Evolutionary conservation across 768 basidiomycete species (phyloP), one percentile per base, ranked within the genome.

Genomic region (Suillus lakei): DNA sequence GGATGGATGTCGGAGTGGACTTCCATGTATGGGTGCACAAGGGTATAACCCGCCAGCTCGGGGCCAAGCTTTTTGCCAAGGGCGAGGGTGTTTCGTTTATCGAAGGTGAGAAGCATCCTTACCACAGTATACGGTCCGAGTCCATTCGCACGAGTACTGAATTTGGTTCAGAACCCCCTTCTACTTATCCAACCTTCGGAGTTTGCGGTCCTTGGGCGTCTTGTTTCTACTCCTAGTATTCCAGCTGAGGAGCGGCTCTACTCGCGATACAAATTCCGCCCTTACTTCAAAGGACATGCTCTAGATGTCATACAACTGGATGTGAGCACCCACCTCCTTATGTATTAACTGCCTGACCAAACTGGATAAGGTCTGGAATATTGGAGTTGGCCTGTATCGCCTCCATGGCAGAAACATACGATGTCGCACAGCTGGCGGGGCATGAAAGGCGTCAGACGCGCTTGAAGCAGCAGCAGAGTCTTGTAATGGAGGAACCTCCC

Each of bases 11-110:
- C 7, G 89, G 86, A 6, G 74, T 89, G 26, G 88, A 91, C 70
- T 91, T 91, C 74, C 90, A 90, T 68, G 89, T 90, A 28, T 80
- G 89, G 12, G 77, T 90, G 28, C 89, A 91, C 71, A 88, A 86
- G 68, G 84, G 85, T 3, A 87, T 90, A 82, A 87, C 89, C 18
- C 89, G 86, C 69, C 90, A 89, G 71, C 82, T 91, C 10, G n/a
- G n/a, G n/a, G 88, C 86, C 7, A 83, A 81, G 58, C 74, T 84
- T 2, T 80, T 91, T 5, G 89, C n/a, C n/a, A n/a, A 90, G 69
- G 85, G 85, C 9, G 79, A 85, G 53, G 78, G 79, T 23, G 87
- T 88, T 0, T 74, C 90, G n/a, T 91, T 91, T 73, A 89, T 91
- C 68, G 87, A 91, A 79, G 87, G 85, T 79, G 65, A 58, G 39